phyloP scores from a whole-genome alignment of 78 protist genomes.

The Dictyostelium citrinum region DNA sequence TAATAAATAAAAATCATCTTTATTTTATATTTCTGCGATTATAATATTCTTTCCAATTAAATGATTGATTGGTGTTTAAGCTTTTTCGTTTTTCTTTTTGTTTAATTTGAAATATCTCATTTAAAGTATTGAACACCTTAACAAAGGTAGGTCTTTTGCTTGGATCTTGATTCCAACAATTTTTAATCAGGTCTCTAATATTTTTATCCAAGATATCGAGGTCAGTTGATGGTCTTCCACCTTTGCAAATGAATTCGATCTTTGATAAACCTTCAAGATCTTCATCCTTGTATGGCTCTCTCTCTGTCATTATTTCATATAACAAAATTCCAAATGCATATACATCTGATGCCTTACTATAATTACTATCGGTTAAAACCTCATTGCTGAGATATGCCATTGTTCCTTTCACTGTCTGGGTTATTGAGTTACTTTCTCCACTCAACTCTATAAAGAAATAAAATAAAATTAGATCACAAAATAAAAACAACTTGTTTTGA shows the following conservation, averaged over 20 bases:
- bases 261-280: background rate
- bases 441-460: background rate
- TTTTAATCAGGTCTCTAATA: too few relatives aligned
- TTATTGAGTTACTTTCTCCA: background rate
- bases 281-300: constrained; percentile 8
- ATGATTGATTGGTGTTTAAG: too few relatives aligned
- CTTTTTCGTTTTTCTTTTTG: background rate
- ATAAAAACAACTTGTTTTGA: too few relatives aligned
- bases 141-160: background rate
- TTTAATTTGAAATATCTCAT: background rate
- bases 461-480: too few relatives aligned
- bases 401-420: constrained; percentile 21
- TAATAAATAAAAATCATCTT: background rate
- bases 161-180: background rate
- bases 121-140: background rate
- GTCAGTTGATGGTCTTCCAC: background rate
- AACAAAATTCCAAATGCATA: constrained; percentile 32
- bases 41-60: background rate
- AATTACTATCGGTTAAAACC: background rate
- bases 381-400: constrained; percentile 10
- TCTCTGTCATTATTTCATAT: constrained; percentile 18
- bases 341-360: constrained; percentile 17
- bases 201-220: too few relatives aligned
- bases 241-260: background rate
- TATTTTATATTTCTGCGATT: background rate